These are phyloP conservation scores for Malassezia slooffiae DNA, from an alignment of 1,284 basidiomycete species.

Conservation along the genomic window DNA sequence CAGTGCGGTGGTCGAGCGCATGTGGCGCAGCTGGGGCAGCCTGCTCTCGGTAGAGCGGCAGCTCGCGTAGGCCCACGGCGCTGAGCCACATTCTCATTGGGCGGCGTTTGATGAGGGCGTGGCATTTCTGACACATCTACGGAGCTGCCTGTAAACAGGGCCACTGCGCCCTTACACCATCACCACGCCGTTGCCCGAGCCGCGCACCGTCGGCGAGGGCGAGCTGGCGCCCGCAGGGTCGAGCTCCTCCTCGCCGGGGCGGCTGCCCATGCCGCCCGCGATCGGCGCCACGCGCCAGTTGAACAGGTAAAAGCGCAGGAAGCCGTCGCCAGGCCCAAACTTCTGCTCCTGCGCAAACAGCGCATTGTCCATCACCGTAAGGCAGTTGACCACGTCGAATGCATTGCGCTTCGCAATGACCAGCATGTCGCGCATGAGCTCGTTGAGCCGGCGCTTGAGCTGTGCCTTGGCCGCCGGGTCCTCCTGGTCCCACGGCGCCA, in stretches of 20 bases:
- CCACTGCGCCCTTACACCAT: slow-evolving; percentile 27
- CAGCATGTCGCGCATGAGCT: slow-evolving; percentile 66
- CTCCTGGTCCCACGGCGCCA: slow-evolving; percentile 38
- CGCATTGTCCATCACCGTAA: slow-evolving; percentile 89
- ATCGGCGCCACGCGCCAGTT: slow-evolving; percentile 40
- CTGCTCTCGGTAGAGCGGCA: too few species aligned
- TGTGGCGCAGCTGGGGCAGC: slow-evolving; percentile 72
- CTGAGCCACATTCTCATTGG: too few species aligned
- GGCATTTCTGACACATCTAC: too few species aligned
- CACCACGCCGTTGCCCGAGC: slow-evolving; percentile 38
- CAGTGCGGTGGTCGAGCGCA: slow-evolving; percentile 61
- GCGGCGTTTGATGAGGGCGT: too few species aligned
- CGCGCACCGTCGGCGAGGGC: slow-evolving; percentile 14
- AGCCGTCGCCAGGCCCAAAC: slow-evolving; percentile 83
- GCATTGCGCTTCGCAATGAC: slow-evolving; percentile 62
- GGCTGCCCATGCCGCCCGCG: slow-evolving; percentile 36
- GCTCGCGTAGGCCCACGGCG: too few species aligned
- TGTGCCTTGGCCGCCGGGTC: slow-evolving; percentile 55
- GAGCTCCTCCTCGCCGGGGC: slow-evolving; percentile 33
- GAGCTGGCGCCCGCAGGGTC: slow-evolving; percentile 27
- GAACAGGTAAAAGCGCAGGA: slow-evolving; percentile 75
- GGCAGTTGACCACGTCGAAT: slow-evolving; percentile 92
- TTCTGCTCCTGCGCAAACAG: slow-evolving; percentile 64
- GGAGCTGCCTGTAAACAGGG: too few species aligned
- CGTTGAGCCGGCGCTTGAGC: slow-evolving; percentile 62